Base-by-base conservation (phyloP, 441 rosid genomes). In the Bocquillonia castaneifolia region DNA sequence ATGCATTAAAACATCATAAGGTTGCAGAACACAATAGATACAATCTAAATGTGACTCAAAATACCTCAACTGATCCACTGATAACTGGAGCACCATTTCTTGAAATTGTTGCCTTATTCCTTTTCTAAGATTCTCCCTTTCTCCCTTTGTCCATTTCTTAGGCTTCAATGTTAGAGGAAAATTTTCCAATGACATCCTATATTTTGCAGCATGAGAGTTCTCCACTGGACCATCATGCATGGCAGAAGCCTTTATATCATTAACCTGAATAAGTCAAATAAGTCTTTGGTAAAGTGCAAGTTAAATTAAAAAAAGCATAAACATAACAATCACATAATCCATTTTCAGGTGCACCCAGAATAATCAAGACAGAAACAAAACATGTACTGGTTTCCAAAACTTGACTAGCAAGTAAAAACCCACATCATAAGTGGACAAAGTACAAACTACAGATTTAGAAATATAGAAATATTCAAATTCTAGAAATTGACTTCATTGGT, bases 61-160 rank as follows among this genome's bases (percentile, higher is more conserved):
- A 67, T 75, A 91, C 93, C 95, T 81, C 66, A 71, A 64, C 59
- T 69, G 78, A 64, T 85, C 90, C 75, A 84, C 37, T 32, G 96
- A 88, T 64, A 78, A 80, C 25, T 66, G 70, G 72, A 92, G 80
- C 59, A 86, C 66, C 79, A 74, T 77, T 70, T 90, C 92, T 77
- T 94, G 97, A 80, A 87, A 74, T 72, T 88, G 94, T 73, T 90
- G 93, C 76, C 76, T 77, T 25, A 92, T 57, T 72, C 99, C 99
- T 77, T 84, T 85, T 29, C 72, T 77, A 64, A 94, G 96, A 62
- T 84, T 90, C 81, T 86, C 81, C 71, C 59, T 90, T 71, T 94
- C 99, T 52, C 39, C 78, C 45, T 70, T 64, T 39, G 91, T 78
- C 99, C 99, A 94, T 51, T 81, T 88, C 72, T 81, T 90, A 40